Evolutionary conservation across 768 basidiomycete species (phyloP).

Genomic region (Russula earlei): DNA sequence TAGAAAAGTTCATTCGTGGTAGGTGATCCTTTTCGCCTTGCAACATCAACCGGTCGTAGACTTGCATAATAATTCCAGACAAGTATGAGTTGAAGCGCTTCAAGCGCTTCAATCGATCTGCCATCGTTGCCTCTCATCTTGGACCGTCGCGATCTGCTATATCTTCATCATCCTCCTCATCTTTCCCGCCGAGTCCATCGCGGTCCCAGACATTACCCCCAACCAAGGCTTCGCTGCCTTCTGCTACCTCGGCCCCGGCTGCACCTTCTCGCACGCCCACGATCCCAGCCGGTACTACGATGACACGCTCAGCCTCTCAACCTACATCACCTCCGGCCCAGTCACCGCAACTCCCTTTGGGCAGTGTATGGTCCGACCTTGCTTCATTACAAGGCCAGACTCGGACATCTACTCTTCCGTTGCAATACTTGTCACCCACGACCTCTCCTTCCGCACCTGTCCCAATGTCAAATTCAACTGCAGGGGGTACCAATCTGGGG

Average conservation of each 20-base stretch:
- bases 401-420: slow-evolving; percentile 21
- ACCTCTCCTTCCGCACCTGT: slow-evolving; percentile 17
- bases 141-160: slow-evolving; percentile 26
- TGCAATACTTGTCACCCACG: slow-evolving; percentile 21
- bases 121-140: slow-evolving; percentile 25
- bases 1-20: slow-evolving; percentile 87
- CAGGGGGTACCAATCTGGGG: slow-evolving; percentile 20
- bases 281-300: no score
- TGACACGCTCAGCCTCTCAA: slow-evolving; percentile 28
- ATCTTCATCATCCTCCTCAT: slow-evolving; percentile 6
- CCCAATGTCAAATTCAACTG: neutral
- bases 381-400: slow-evolving; percentile 19
- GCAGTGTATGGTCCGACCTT: slow-evolving; percentile 23
- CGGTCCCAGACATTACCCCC: slow-evolving; percentile 22
- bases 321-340: slow-evolving; percentile 22
- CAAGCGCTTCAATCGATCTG: slow-evolving; percentile 27
- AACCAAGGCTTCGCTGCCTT: slow-evolving; percentile 8
- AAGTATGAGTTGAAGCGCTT: slow-evolving; percentile 77
- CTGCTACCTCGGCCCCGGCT: slow-evolving; percentile 3
- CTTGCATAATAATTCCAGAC: slow-evolving; percentile 31
- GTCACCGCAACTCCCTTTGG: slow-evolving; percentile 2
- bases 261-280: neutral
- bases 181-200: neutral
- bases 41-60: neutral
- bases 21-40: slow-evolving; percentile 25